These are phyloP conservation scores for Pelargonium myrrhifolium DNA, from an alignment of 441 rosid species.

Conservation along the genomic window DNA sequence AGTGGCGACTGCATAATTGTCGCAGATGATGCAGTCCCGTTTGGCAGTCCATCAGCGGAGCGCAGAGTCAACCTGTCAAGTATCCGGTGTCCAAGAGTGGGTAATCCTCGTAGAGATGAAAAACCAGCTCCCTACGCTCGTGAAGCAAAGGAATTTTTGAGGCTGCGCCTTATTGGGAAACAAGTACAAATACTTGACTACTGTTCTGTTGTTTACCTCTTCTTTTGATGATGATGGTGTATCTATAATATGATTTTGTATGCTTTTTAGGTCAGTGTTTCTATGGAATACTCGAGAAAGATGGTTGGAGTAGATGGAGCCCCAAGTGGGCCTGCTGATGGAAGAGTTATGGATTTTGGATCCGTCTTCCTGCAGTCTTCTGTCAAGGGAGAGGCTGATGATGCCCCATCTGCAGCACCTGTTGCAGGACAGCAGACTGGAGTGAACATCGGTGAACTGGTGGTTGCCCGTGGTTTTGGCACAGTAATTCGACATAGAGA, in stretches of 20 bases:
- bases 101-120: conserved; percentile 26
- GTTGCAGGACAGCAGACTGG: conserved; percentile 50
- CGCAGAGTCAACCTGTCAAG: conserved; percentile 25
- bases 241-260: background rate
- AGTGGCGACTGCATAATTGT: conserved; percentile 27
- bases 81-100: conserved; percentile 24
- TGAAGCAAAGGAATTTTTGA: conserved; percentile 24
- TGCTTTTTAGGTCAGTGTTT: conserved; percentile 20
- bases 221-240: background rate
- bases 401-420: conserved; percentile 41
- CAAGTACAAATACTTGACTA: conserved; percentile 14
- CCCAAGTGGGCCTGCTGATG: conserved; percentile 12
- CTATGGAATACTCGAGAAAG: conserved; percentile 29
- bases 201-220: background rate
- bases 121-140: conserved; percentile 30
- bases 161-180: conserved; percentile 24
- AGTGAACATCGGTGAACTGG: conserved; percentile 70
- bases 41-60: conserved; percentile 25
- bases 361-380: conserved; percentile 35
- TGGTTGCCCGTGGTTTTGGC: conserved; percentile 76
- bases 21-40: conserved; percentile 26
- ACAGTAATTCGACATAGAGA: conserved; percentile 83
- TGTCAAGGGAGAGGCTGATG: conserved; percentile 51
- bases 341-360: conserved; percentile 27
- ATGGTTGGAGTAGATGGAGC: conserved; percentile 20